phyloP scores from a whole-genome alignment of 768 basidiomycete genomes.

The Boletus subparvulus region DNA sequence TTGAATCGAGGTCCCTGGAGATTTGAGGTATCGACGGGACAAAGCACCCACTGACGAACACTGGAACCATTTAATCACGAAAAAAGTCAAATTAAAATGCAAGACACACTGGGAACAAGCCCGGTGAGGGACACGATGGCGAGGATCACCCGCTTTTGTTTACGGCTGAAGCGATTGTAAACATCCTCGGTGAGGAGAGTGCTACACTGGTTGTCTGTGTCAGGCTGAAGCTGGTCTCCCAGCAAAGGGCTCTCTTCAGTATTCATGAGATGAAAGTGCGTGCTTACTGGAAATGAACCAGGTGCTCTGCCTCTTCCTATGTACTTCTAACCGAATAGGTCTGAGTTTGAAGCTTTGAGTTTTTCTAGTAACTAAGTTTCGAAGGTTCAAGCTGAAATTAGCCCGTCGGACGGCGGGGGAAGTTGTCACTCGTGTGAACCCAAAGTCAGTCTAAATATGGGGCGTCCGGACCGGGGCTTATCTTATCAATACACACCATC shows the following conservation, averaged over 20 bases:
- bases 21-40: conserved; percentile 76
- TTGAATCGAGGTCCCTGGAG: conserved; percentile 59
- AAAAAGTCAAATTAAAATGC: not conserved
- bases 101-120: conserved; percentile 56
- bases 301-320: too few species aligned
- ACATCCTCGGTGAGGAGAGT: conserved; percentile 31
- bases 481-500: too few species aligned
- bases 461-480: too few species aligned
- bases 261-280: conserved; percentile 12
- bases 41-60: conserved; percentile 68
- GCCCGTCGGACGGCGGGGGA: too few species aligned
- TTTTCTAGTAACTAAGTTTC: too few species aligned
- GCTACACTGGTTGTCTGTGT: not conserved
- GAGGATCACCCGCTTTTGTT: conserved; percentile 54
- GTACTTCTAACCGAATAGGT: too few species aligned
- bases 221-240: conserved; percentile 1
- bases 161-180: conserved; percentile 57
- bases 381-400: too few species aligned
- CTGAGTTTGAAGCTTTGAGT: too few species aligned
- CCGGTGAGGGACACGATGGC: conserved; percentile 60
- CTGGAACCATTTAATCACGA: conserved; percentile 35
- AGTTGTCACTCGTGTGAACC: too few species aligned
- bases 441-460: too few species aligned
- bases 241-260: conserved; percentile 33
- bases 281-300: too few species aligned